Base-by-base conservation (phyloP, 805 yeast genomes). In the Suhomyces sp. region DNA sequence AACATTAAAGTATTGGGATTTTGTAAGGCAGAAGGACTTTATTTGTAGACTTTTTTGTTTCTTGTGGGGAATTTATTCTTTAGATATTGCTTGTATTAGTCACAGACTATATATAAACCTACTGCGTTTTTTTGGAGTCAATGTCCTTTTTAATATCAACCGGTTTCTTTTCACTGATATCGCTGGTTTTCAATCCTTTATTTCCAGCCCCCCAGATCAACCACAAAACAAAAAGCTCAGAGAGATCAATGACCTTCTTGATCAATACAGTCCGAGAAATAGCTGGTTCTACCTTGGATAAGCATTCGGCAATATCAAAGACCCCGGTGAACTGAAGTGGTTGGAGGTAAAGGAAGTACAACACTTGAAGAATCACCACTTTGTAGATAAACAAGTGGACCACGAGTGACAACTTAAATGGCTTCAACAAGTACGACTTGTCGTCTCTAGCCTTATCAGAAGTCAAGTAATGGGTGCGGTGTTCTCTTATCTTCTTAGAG, bases 201-300 rank as follows among this genome's bases (percentile, higher is more conserved):
- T 37, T 35, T 9, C 37, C 50, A 29, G 44, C 24, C 13, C 55
- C 51, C 58, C 58, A 55, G 17, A 55, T 46, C 25, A 50, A 19
- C 55, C 55, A 55, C 10, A 55, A 47, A 10, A 55, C 40, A 19
- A 52, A 4, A 37, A 52, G 12, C 20, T 55, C 58, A n/a, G 43
- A 45, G 5, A 40, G 13, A 15, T 35, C 27, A n/a, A 46, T 46
- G 24, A 35, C 22, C 43, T 8, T 10, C 27, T 31, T 33, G 29
- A 10, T 43, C 33, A 43, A 29, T 13, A 12, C 29, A n/a, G 15
- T 27, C 43, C 37, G 39, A 13, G 46, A 25, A 46, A 41, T 35
- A 12, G 44, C 22, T 2, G 29, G 21, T 3, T 40, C 47, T 9
- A 50, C 20, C 12, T 12, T 17, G 5, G 33, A 19, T 50, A 55